These are phyloP conservation scores for Elsinoe fawcettii DNA, from an alignment of 2,329 filamentous ascomycete genomes.

Conservation along the genomic window DNA sequence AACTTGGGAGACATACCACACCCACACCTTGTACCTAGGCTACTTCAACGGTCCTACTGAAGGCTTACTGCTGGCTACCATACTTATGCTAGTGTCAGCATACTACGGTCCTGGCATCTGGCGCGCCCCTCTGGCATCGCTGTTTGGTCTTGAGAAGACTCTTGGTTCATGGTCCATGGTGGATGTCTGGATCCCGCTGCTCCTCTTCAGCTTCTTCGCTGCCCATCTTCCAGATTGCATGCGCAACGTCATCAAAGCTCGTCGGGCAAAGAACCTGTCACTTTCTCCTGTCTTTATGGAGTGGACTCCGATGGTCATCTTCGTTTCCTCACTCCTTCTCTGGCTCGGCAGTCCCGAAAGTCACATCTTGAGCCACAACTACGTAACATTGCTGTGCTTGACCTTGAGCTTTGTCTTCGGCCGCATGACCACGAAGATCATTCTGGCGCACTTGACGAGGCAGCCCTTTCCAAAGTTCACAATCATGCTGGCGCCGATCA, in stretches of 20 bases:
- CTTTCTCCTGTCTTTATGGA: constrained; percentile 80
- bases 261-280: constrained; percentile 63
- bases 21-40: constrained; percentile 90
- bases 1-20: constrained; percentile 99
- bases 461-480: constrained; percentile 98
- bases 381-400: constrained; percentile 83
- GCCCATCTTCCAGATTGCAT: constrained; percentile 83
- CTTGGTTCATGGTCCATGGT: constrained; percentile 68
- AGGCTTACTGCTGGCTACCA: constrained; percentile 79
- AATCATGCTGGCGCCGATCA: constrained; percentile 75
- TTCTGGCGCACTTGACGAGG: constrained; percentile 84
- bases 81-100: constrained; percentile 78
- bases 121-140: constrained; percentile 63
- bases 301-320: constrained; percentile 86
- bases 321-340: constrained; percentile 62
- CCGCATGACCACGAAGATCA: constrained; percentile 98
- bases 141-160: constrained; percentile 55
- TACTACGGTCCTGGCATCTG: constrained; percentile 84
- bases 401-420: constrained; percentile 97
- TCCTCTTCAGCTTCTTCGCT: constrained; percentile 40
- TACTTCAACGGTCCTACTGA: constrained; percentile 97
- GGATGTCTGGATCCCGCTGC: constrained; percentile 72
- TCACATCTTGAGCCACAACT: constrained; percentile 70
- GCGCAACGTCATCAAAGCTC: constrained; percentile 71
- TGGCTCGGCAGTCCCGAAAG: constrained; percentile 92